phyloP scores from a whole-genome alignment of 768 basidiomycete species.

The Phanerodontia chrysosporium region DNA sequence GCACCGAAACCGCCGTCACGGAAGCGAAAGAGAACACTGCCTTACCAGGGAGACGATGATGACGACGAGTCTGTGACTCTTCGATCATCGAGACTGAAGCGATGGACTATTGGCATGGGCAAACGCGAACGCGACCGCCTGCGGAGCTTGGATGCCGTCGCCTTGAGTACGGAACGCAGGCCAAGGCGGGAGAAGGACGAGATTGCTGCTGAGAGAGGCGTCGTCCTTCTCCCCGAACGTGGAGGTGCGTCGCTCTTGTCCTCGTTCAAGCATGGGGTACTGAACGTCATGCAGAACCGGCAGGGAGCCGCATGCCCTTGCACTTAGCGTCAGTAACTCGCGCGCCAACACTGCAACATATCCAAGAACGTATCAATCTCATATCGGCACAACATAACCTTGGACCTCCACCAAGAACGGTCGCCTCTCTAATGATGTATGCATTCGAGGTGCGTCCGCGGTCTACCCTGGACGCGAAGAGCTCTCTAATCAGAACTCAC shows the following conservation, averaged over 20 bases:
- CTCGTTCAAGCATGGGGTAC: background rate
- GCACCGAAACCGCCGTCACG: slow-evolving; percentile 59
- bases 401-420: slow-evolving; percentile 52
- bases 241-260: slow-evolving; percentile 44
- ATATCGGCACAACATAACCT: slow-evolving; percentile 78
- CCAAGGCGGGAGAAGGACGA: slow-evolving; percentile 58
- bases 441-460: slow-evolving; percentile 61
- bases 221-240: slow-evolving; percentile 59
- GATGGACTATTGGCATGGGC: slow-evolving; percentile 70
- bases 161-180: slow-evolving; percentile 36
- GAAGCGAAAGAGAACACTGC: slow-evolving; percentile 62
- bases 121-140: slow-evolving; percentile 74
- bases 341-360: slow-evolving; percentile 70
- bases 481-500: background rate
- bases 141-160: slow-evolving; percentile 40
- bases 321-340: slow-evolving; percentile 73
- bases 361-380: slow-evolving; percentile 75
- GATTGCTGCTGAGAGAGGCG: slow-evolving; percentile 64
- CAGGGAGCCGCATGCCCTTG: slow-evolving; percentile 67
- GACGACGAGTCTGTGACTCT: slow-evolving; percentile 49
- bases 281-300: slow-evolving; percentile 43
- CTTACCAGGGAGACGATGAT: slow-evolving; percentile 65
- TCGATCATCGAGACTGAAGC: slow-evolving; percentile 62
- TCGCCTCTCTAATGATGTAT: slow-evolving; percentile 66
- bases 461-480: too few species aligned